Evolutionary conservation across 441 rosid genomes (phyloP).

Genomic region (Corymbia citriodora): DNA sequence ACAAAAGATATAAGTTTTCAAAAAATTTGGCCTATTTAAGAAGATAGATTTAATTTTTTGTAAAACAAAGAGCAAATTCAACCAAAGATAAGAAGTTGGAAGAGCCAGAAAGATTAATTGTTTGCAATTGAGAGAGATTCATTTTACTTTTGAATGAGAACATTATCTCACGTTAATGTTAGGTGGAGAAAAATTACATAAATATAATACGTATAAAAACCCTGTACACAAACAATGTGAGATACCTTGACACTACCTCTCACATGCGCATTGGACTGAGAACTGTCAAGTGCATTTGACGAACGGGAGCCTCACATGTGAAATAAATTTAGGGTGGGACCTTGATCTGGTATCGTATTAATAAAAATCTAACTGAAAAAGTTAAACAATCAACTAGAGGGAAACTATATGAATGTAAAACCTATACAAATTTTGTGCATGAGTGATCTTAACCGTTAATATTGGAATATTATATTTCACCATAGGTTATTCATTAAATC

Average conservation of each 20-base stretch:
- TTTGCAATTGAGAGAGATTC: not conserved
- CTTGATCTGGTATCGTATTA: not conserved
- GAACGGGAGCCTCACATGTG: not conserved
- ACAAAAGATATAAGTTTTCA: not conserved
- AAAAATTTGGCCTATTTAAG: not conserved
- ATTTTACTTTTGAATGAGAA: not conserved
- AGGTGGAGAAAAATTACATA: not conserved
- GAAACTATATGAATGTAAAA: not conserved
- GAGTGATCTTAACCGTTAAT: not conserved
- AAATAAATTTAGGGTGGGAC: not conserved
- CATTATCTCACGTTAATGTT: not conserved
- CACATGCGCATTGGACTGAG: not conserved
- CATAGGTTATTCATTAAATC: not conserved
- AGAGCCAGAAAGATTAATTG: not conserved
- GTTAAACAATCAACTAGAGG: not conserved
- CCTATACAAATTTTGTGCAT: not conserved
- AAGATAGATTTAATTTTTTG: not conserved
- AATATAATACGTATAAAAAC: not conserved
- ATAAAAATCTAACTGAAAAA: not conserved
- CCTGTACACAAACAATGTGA: not conserved
- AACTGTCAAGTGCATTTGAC: not conserved
- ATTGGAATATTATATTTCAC: not conserved
- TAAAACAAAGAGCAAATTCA: not conserved
- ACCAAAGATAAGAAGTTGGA: not conserved
- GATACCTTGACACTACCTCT: not conserved